Conservation (phyloP, 2,329 filamentous ascomycete genomes). For the Beauveria australis region DNA sequence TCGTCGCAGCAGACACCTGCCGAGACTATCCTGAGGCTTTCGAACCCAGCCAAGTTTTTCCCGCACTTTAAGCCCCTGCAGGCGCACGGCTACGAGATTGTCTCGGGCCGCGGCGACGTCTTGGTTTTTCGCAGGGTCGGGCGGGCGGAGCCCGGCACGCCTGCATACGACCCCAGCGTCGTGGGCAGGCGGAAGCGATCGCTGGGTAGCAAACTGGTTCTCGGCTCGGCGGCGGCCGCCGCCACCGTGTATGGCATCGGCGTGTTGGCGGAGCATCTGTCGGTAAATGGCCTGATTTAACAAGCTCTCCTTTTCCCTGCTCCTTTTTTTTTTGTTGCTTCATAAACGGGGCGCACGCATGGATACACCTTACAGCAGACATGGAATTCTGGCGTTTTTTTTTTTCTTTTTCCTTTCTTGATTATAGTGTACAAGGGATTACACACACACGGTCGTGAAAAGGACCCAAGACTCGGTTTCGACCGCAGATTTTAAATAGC, state of each 20-base stretch:
- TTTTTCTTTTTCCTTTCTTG: neutral
- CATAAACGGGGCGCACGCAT: constrained; percentile 4
- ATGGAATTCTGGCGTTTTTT: constrained; percentile 5
- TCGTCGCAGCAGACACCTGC: constrained; percentile 38
- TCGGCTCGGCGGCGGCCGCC: constrained; percentile 47
- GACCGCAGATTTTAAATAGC: neutral
- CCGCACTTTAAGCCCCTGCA: constrained; percentile 52
- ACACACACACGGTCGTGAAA: neutral
- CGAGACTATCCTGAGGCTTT: constrained; percentile 51
- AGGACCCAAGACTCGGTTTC: neutral
- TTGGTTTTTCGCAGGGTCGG: constrained; percentile 58
- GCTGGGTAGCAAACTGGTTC: constrained; percentile 38
- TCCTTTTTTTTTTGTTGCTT: neutral
- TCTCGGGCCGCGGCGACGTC: constrained; percentile 53
- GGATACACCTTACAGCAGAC: neutral
- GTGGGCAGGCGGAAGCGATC: constrained; percentile 28
- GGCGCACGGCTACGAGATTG: constrained; percentile 57
- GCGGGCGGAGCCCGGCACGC: constrained; percentile 13
- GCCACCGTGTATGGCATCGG: constrained; percentile 51
- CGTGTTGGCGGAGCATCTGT: constrained; percentile 50
- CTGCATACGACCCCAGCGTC: neutral
- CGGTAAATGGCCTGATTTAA: constrained; percentile 21
- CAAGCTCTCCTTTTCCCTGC: neutral
- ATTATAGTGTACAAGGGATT: neutral
- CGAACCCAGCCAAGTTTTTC: constrained; percentile 57